A percentile compares a stretch with the other conserved stretches of the same genome.
These are phyloP conservation scores for Mortierella alpina DNA, from an alignment of 192 early-diverging fungal genomes.

Conservation along the genomic window DNA sequence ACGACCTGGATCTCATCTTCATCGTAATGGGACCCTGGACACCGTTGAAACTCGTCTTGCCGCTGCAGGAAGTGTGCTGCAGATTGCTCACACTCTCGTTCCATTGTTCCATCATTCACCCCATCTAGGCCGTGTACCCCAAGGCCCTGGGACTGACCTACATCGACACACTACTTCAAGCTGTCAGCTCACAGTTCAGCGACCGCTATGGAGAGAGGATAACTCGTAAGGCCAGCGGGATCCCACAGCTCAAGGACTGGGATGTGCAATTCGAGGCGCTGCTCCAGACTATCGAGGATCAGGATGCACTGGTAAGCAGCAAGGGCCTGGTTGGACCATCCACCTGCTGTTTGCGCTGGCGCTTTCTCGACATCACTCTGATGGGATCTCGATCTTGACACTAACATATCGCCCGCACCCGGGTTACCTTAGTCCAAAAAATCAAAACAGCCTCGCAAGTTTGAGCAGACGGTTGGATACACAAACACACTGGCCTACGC, in stretches of 20 bases:
- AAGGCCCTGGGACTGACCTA: conserved; percentile 89
- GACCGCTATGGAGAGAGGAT: conserved; percentile 63
- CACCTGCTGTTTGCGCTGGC: too few species aligned
- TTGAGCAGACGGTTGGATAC: conserved; percentile 84
- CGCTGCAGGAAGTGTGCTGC: neutral
- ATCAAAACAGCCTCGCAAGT: conserved; percentile 74
- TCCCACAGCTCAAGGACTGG: conserved; percentile 63
- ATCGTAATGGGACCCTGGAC: conserved; percentile 56
- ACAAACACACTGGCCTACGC: conserved; percentile 44
- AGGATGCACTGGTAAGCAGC: conserved; percentile 61
- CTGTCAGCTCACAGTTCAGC: conserved; percentile 75
- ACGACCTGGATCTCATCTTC: conserved; percentile 85
- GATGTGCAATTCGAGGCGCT: conserved; percentile 78
- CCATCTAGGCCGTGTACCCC: conserved; percentile 80
- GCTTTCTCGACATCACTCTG: too few species aligned
- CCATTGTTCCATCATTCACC: neutral
- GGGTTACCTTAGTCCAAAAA: conserved; percentile 48
- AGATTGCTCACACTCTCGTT: neutral
- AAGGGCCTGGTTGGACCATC: neutral
- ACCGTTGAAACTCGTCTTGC: conserved; percentile 8
- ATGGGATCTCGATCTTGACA: too few species aligned
- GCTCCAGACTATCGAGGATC: conserved; percentile 74
- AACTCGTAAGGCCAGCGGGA: conserved; percentile 23
- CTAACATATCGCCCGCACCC: neutral
- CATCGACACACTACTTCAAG: conserved; percentile 83